Evolutionary conservation across 1,284 basidiomycete species (phyloP), one percentile per base, ranked within the genome.

Genomic region (Ganoderma leucocontextum): DNA sequence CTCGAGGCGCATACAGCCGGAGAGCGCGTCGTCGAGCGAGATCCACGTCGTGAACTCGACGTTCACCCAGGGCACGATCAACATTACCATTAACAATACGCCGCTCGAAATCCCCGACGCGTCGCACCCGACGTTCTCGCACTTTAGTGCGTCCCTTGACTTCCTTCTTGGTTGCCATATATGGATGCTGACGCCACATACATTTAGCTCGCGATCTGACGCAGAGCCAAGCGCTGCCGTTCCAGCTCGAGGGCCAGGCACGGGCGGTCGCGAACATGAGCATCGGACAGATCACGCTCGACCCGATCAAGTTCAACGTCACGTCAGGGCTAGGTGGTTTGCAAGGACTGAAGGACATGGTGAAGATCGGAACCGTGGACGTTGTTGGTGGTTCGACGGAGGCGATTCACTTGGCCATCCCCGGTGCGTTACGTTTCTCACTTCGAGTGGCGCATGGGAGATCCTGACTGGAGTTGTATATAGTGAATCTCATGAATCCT

Each of bases 261-360:
- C 82, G 82, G 38, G 89, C 93, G 2, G 77, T 93, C 13, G 89
- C 92, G 41, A 89, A 87, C 74, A 87, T 87, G 73, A 90, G 88
- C 73, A 82, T 95, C 65, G 93, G 93, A 52, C 79, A 84, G 73
- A 87, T 95, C 64, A 87, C 87, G 22, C 83, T 95, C n/a, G 84
- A 92, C 75, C 86, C 90, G 2, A 94, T 95, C 77, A 87, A 87
- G 72, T 91, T 95, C 77, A 89, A 92, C 71, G 92, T 94, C 9
- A 82, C 89, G n/a, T 90, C 89, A 8, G 85, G 83, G 36, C 80
- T 95, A 62, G 78, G 83, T 33, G 93, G 93, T 61, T 78, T 95
- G 19, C 83, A 84, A 69, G 92, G 92, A 9, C 78, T 94, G 62
- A 85, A 87, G 55, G 85, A 84, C 5, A 81, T 86, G 74, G 89